Evolutionary conservation across 2,329 filamentous ascomycete species (phyloP), one percentile per base, ranked within the genome.

Genomic region (Penicillium sp.): DNA sequence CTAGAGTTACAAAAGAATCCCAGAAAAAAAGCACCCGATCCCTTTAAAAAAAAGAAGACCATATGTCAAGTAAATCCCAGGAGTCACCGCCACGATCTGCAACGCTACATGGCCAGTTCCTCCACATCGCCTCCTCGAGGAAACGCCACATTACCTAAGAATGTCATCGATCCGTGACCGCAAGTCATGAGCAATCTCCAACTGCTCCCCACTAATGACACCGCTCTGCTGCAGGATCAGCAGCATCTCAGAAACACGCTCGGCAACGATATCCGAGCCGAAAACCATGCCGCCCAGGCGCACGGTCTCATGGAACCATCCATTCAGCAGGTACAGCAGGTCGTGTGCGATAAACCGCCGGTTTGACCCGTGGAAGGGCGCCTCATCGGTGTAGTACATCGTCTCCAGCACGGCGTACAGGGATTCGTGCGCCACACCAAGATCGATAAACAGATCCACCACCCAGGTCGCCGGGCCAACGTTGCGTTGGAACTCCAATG

Each of bases 311-410:
- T 80, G 75, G 63, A 82, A 84, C 88, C 88, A 91, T 55, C 80
- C 76, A 56, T 82, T 76, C 4, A 86, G 77, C 3, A 87, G 73
- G 64, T 88, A 86, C 0, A 88, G 73, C 42, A 89, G 81, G 70
- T 89, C 86, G 27, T 80, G 79, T 3, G 84, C 84, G 7, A 90
- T 77, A 57, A 82, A 75, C 42, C 80, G 80, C 46, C 84, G 80
- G 56, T 84, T 83, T 4, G 77, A 72, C 5, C 84, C 85, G 37
- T 81, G 75, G 71, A 89, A 90, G 0, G 88, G 87, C 6, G 82
- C 77, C 65, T 88, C 84, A 62, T 88, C 85, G 38, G 83, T 83
- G 72, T 88, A 89, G 76, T 86, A 89, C 73, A 89, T 83, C 29
- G 78, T 76, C 69, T 90, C 87, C 10, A 90, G 76, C 2, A 86